These are phyloP conservation scores for Theileria annulata DNA, from an alignment of 169 alveolate species.

Conservation along the genomic window DNA sequence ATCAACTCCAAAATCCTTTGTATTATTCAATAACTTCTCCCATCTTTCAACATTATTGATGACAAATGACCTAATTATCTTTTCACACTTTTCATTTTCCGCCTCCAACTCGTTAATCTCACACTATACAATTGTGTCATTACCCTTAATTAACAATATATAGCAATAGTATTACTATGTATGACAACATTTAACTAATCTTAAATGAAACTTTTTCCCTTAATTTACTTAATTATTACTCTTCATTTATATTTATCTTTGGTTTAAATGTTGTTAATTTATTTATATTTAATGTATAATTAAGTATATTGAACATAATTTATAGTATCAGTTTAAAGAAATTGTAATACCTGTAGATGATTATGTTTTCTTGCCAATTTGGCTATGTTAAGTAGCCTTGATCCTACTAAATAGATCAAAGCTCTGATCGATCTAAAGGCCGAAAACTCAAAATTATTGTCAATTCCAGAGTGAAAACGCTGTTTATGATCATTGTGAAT, in stretches of 20 bases:
- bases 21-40: constrained; percentile 15
- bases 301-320: too few species aligned
- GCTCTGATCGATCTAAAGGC: constrained; percentile 56
- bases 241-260: not conserved
- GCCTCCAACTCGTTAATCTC: constrained; percentile 3
- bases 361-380: constrained; percentile 30
- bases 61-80: constrained; percentile 23
- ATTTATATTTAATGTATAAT: too few species aligned
- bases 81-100: constrained; percentile 24
- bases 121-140: not conserved
- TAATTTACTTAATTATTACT: too few species aligned
- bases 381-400: constrained; percentile 45
- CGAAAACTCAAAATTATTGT: not conserved
- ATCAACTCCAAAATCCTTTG: not conserved
- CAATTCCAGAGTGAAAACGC: not conserved
- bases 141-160: too few species aligned
- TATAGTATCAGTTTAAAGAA: too few species aligned
- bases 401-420: constrained; percentile 46
- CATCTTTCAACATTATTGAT: constrained; percentile 21
- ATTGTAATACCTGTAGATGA: constrained; percentile 12
- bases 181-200: too few species aligned
- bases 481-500: constrained; percentile 33
- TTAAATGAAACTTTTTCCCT: too few species aligned
- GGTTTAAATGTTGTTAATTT: not conserved
- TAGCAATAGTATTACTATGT: too few species aligned